Base-by-base conservation (phyloP, 768 basidiomycete genomes). In the Rhizopogon sp. region DNA sequence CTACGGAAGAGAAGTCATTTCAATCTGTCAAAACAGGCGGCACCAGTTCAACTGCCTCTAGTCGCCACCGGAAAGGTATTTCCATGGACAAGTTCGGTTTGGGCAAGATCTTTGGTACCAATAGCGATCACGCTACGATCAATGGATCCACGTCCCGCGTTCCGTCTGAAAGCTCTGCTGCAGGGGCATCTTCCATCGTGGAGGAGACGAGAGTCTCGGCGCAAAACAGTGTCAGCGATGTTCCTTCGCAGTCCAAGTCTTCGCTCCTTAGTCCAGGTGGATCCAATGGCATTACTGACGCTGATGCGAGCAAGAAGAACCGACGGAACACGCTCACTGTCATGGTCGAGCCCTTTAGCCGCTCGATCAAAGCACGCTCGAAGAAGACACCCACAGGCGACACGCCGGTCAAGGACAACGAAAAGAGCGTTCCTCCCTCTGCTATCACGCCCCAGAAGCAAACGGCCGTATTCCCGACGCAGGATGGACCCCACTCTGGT, bases 261-360 rank as follows among this genome's bases (percentile, higher is more conserved):
- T 54, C 67, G 6, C 62, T 78, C 6, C 61, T 77, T 52, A 75
- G 73, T 51, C 76, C 76, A 0, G 63, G 64, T 16, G 66, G 69
- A 31, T 45, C 62, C 39, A 49, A 37, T 20, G 5, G 20, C 14
- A 53, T 54, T 50, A 59, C 60, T 49, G 62, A 65, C 56, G 56
- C 66, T 52, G 63, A 64, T 7, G 61, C 64, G 20, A 72, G 71
- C 39, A 91, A 83, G 75, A 84, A 84, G 70, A 77, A 72, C 58
- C 76, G 87, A 64, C 73, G 92, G 62, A 93, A 90, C 70, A 95
- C 93, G 0, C 76, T 97, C 58, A 92, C 87, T 0, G 82, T 94
- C 40, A 90, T 93, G 83, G 88, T 90, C 2, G 88, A 90, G 64
- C 88, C 89, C 6, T 73, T 93, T 59, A 79, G 77, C 53, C 77